Base-by-base conservation (phyloP, 148 eudicot genomes). In the Polygonum maritimum region DNA sequence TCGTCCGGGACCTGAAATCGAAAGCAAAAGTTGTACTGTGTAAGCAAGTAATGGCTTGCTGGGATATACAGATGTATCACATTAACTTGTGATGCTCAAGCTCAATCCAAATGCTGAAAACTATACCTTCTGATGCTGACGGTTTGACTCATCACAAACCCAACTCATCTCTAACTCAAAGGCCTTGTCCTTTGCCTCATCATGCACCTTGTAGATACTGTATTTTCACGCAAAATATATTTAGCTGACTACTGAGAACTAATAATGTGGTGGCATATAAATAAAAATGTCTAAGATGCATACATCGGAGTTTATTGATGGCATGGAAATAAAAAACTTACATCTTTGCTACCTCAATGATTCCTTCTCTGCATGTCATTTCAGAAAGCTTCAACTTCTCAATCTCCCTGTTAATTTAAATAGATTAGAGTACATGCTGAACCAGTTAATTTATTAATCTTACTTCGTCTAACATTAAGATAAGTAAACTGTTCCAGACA, bases 101-200 rank as follows among this genome's bases (percentile, higher is more conserved):
- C 31, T 26, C 31, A 26, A 26, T 26, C 31, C 31, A 26, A 63
- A 63, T 63, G 70, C 40, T 14, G 70, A n/a, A 63, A 11, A 63
- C 55, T 8, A 71, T 84, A 94, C 98, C 98, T 94, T 94, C 76
- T 88, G 92, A 79, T 94, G 98, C 79, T 81, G 95, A 47, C 87
- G 90, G 81, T 92, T 91, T 8, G 98, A 92, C 86, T 94, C 98
- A 48, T 94, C 96, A 81, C 98, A 94, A 21, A 94, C 91, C 98
- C 98, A 94, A 71, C 98, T 94, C 93, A 94, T 81, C 83, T 94
- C 98, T 77, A 94, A 81, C 84, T 94, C 98, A 77, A 94, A 94
- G 12, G 96, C 89, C 85, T 92, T 94, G 79, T 94, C 98, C 84
- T 94, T 94, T 41, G 98, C 98, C 82, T 94, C 97, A 60, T 94